A percentile compares a stretch with the other conserved stretches of the same genome.
These are phyloP conservation scores for Hymenoscyphus fructigenus DNA, from an alignment of 2,329 filamentous ascomycete species.

Conservation along the genomic window DNA sequence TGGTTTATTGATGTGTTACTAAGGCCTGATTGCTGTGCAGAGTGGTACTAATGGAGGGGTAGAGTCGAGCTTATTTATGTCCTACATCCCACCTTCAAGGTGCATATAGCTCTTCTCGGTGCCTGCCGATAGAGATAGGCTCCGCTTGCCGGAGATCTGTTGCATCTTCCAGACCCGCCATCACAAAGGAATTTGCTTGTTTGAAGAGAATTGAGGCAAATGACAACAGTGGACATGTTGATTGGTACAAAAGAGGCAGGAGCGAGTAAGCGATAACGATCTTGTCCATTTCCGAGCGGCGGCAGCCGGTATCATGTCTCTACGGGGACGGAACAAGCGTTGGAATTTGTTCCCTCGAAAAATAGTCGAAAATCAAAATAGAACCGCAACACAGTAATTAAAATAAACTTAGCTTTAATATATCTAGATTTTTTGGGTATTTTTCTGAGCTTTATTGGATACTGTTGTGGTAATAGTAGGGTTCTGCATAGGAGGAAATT, in stretches of 20 bases:
- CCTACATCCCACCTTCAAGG: background rate
- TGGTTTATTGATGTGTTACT: background rate
- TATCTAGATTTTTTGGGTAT: no score
- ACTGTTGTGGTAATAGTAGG: no score
- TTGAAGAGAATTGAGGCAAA: background rate
- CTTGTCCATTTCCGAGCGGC: background rate
- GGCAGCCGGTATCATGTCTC: background rate
- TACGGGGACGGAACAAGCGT: no score
- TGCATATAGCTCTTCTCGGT: background rate
- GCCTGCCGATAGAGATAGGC: background rate
- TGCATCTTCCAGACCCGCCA: constrained; percentile 15
- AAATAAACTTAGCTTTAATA: no score
- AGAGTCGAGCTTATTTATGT: background rate
- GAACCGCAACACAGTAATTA: no score
- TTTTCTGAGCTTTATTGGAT: no score
- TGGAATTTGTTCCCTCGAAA: no score
- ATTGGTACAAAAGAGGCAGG: background rate
- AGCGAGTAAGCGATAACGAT: background rate
- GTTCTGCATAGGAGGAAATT: no score
- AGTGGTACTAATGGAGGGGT: background rate
- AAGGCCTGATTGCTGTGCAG: background rate
- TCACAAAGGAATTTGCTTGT: background rate
- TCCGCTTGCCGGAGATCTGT: constrained; percentile 10
- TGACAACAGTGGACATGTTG: background rate
- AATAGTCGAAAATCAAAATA: no score